A percentile compares a stretch with the other conserved stretches of the same genome.
These are phyloP conservation scores for Hymenoscyphus fructigenus DNA, from an alignment of 2,329 filamentous ascomycete species.

Conservation along the genomic window DNA sequence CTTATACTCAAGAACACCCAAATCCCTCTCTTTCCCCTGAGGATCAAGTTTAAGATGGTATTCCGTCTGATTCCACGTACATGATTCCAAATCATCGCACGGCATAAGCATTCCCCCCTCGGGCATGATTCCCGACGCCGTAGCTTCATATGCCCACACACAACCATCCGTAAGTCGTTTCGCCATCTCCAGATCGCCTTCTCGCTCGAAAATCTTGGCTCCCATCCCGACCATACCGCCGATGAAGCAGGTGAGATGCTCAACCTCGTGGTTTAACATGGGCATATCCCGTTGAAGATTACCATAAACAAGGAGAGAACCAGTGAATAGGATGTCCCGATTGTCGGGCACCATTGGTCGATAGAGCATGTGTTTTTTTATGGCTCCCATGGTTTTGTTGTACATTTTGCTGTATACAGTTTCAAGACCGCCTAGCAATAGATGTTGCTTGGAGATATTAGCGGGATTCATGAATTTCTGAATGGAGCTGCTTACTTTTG, in stretches of 20 bases:
- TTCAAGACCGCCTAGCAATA: conserved; percentile 73
- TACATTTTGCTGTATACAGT: conserved; percentile 74
- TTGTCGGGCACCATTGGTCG: conserved; percentile 69
- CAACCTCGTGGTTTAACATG: conserved; percentile 37
- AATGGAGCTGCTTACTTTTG: conserved; percentile 50
- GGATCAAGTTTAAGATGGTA: conserved; percentile 37
- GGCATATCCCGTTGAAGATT: conserved; percentile 45
- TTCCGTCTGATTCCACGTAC: conserved; percentile 35
- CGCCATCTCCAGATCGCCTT: conserved; percentile 61
- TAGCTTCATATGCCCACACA: conserved; percentile 66
- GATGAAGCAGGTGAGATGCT: conserved; percentile 66
- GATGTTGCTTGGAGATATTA: conserved; percentile 52
- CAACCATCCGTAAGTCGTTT: conserved; percentile 66
- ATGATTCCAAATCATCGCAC: conserved; percentile 41
- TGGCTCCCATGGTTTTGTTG: conserved; percentile 62
- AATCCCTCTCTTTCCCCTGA: conserved; percentile 43
- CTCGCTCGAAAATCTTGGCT: conserved; percentile 59
- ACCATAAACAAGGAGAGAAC: conserved; percentile 53
- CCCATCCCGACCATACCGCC: conserved; percentile 70
- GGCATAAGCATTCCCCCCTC: conserved; percentile 51
- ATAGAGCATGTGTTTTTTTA: conserved; percentile 73
- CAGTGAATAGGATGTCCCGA: conserved; percentile 72
- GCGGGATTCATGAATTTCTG: conserved; percentile 5
- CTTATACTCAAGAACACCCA: conserved; percentile 44
- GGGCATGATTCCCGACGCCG: conserved; percentile 63